These are phyloP conservation scores for Chaetomiaceae sp. DNA, from an alignment of 2,329 filamentous ascomycete species.

Conservation along the genomic window DNA sequence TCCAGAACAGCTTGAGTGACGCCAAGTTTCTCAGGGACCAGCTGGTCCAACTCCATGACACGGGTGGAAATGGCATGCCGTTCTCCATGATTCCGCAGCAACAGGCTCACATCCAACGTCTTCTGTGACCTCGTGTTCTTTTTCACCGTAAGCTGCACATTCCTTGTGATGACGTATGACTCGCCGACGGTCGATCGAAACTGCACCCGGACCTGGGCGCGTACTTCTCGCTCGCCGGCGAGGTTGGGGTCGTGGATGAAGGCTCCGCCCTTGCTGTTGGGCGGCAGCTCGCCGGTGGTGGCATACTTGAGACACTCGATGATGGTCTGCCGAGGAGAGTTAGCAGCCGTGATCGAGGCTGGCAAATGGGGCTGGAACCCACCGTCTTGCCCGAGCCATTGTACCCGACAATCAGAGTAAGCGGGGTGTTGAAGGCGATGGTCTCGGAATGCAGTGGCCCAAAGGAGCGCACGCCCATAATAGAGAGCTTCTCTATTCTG, in stretches of 20 bases:
- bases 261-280: slow-evolving; percentile 82
- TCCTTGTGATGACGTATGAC: slow-evolving; percentile 77
- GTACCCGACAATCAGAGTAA: slow-evolving; percentile 93
- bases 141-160: slow-evolving; percentile 78
- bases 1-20: slow-evolving; percentile 88
- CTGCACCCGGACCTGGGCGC: slow-evolving; percentile 84
- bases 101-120: slow-evolving; percentile 73
- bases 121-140: slow-evolving; percentile 71
- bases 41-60: slow-evolving; percentile 71
- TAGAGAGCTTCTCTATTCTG: slow-evolving; percentile 82
- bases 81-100: slow-evolving; percentile 74
- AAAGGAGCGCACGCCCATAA: slow-evolving; percentile 80
- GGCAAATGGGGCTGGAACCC: slow-evolving; percentile 28
- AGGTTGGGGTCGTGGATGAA: slow-evolving; percentile 98
- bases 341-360: slow-evolving; percentile 29
- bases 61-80: slow-evolving; percentile 71
- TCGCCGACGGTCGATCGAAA: slow-evolving; percentile 75
- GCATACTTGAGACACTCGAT: slow-evolving; percentile 99
- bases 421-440: slow-evolving; percentile 76
- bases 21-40: slow-evolving; percentile 80
- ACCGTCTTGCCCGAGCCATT: slow-evolving; percentile 94
- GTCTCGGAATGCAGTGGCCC: slow-evolving; percentile 66
- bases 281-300: slow-evolving; percentile 86
- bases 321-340: slow-evolving; percentile 54
- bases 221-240: slow-evolving; percentile 77